Evolutionary conservation across 371 early-diverging fungal genomes (phyloP).

Genomic region (Mucor indicus): DNA sequence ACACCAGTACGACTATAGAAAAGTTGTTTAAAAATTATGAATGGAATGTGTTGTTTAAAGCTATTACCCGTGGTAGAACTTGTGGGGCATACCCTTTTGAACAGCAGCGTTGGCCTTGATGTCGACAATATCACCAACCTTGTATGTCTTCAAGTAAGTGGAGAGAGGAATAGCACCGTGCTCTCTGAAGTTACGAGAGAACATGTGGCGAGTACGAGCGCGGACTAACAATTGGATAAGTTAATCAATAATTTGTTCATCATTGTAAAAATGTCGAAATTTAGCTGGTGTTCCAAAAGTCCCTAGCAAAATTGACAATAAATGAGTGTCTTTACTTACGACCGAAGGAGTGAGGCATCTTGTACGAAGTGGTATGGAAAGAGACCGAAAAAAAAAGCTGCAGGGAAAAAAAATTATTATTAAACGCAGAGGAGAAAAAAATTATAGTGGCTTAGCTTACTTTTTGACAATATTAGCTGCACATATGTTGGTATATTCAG

Average conservation of each 20-base stretch:
- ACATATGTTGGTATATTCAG: too few relatives aligned
- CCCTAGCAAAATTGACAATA: background rate
- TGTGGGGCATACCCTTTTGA: conserved; percentile 99
- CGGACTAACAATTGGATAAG: conserved; percentile 51
- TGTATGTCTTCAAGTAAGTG: conserved; percentile 97
- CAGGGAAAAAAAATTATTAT: conserved; percentile 27
- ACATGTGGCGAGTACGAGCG: conserved; percentile 98
- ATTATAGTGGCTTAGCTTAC: conserved; percentile 23
- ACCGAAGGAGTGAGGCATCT: conserved; percentile 96
- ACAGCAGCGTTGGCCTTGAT: conserved; percentile 91
- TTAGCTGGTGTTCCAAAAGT: background rate
- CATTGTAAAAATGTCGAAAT: background rate
- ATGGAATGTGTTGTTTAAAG: conserved; percentile 4
- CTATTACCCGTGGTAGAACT: conserved; percentile 97
- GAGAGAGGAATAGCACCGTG: conserved; percentile 92
- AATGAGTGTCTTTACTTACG: conserved; percentile 35
- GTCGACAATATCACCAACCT: conserved; percentile 99
- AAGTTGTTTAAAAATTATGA: background rate
- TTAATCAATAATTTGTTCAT: background rate
- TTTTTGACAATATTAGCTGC: too few relatives aligned
- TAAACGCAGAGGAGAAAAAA: conserved; percentile 19
- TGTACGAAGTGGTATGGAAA: conserved; percentile 26
- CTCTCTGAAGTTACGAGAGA: conserved; percentile 96
- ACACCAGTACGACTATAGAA: conserved; percentile 90
- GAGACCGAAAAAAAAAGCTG: conserved; percentile 18